phyloP scores from a whole-genome alignment of 768 basidiomycete species.

The Naematelia aurantialba region DNA sequence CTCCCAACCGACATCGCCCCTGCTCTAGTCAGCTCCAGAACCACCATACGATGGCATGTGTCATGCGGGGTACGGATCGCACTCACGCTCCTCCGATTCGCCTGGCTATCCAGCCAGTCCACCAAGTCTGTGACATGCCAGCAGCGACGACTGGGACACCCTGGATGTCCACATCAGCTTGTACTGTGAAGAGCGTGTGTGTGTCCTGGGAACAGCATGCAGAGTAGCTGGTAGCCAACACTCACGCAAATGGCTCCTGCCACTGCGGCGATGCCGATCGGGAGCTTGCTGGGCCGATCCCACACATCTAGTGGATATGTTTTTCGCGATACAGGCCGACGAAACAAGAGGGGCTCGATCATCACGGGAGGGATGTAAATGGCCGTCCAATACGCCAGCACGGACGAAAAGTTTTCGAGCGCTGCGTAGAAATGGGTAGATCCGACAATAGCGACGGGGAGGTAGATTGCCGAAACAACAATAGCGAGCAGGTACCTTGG shows the following conservation, averaged over 20 bases:
- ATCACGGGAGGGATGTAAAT: slow-evolving; percentile 42
- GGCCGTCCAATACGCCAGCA: slow-evolving; percentile 45
- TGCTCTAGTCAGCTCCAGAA: slow-evolving; percentile 6
- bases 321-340: slow-evolving; percentile 26
- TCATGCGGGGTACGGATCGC: too few species aligned
- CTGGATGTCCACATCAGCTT: slow-evolving; percentile 9
- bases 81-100: slow-evolving; percentile 39
- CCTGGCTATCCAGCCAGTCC: slow-evolving; percentile 45
- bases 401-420: slow-evolving; percentile 33
- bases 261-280: slow-evolving; percentile 36
- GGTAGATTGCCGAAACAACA: slow-evolving; percentile 41
- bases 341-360: slow-evolving; percentile 42
- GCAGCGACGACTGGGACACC: slow-evolving; percentile 39
- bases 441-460: slow-evolving; percentile 44
- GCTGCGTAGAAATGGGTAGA: slow-evolving; percentile 44
- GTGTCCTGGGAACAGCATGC: background rate
- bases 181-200: background rate
- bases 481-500: slow-evolving; percentile 45
- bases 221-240: too few species aligned
- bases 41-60: background rate
- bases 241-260: slow-evolving; percentile 34
- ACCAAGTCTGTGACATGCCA: slow-evolving; percentile 46
- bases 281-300: slow-evolving; percentile 33
- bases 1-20: slow-evolving; percentile 44
- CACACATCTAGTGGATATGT: slow-evolving; percentile 38